Conservation (phyloP, 192 early-diverging fungal genomes). For the Neocallimastix lanati region DNA sequence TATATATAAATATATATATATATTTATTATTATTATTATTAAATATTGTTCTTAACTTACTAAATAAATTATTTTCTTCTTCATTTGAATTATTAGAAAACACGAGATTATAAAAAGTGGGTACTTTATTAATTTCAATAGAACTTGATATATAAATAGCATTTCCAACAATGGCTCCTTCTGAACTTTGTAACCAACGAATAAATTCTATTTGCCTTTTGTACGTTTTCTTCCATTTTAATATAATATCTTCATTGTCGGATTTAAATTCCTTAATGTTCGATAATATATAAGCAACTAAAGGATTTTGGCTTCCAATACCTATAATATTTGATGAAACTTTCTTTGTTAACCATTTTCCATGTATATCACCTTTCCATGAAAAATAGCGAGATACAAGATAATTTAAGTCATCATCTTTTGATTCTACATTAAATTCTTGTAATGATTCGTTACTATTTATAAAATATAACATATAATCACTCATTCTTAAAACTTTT, state of each 20-base stretch:
- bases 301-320: not conserved
- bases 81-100: not conserved
- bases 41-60: not conserved
- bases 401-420: not conserved
- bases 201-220: not conserved
- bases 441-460: not conserved
- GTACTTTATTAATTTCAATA: not conserved
- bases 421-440: not conserved
- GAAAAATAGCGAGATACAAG: not conserved
- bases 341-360: not conserved
- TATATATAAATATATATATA: not conserved
- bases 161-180: not conserved
- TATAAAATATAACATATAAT: not conserved
- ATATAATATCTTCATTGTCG: not conserved
- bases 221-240: not conserved
- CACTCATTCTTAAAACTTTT: not conserved
- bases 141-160: not conserved
- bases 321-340: not conserved
- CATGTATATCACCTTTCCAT: not conserved
- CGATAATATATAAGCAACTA: not conserved
- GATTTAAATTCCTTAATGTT: not conserved
- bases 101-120: not conserved
- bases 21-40: not conserved
- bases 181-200: not conserved
- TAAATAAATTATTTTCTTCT: not conserved